Base-by-base conservation (phyloP, 2,329 filamentous ascomycete species). In the Endothia cerciana region DNA sequence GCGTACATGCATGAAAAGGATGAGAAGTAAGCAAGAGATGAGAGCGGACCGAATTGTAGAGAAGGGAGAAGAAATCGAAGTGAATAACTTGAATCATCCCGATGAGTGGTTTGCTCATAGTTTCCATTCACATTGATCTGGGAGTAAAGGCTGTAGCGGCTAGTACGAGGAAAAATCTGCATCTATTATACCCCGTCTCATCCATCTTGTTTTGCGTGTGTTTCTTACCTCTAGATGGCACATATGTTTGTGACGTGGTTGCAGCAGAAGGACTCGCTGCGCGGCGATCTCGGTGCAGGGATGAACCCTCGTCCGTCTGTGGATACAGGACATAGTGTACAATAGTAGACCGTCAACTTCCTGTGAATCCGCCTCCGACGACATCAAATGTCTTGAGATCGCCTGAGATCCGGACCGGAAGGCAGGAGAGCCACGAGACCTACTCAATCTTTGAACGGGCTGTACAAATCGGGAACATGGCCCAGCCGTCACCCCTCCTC, bases 401-500 rank as follows among this genome's bases (percentile, higher is more conserved):
- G 17, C 47, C 25, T 51, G 11, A 28, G 17, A 4, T 28, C 25
- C 28, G 22, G 17, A 30, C 10, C 11, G 25, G 22, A 17, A 10
- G 28, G 4, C 47, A 22, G 10, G 33, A 36, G 33, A 36, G 10
- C 33, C 33, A 36, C 10, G 33, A 36, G 33, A 5, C 33, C 6
- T 36, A 10, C 33, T 36, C 33, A 10, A 36, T 28, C 7, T 22
- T 51, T 22, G 7, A 22, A 25, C 36, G 7, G 10, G 10, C 28
- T 19, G 19, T 25, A 8, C 25, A 43, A 10, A 45, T 6, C 13
- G 25, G 8, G 22, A 55, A 5, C 11, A 53, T 62, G 47, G 6
- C 36, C 25, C 60, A 43, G 11, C 49, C 38, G 41, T 8, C 47
- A n/a, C 55, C 66, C 7, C 66, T 68, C n/a, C 56, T 65, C 33